Conservation (phyloP, 1,139 yeast species). For the Arxiozyma heterogenica region DNA sequence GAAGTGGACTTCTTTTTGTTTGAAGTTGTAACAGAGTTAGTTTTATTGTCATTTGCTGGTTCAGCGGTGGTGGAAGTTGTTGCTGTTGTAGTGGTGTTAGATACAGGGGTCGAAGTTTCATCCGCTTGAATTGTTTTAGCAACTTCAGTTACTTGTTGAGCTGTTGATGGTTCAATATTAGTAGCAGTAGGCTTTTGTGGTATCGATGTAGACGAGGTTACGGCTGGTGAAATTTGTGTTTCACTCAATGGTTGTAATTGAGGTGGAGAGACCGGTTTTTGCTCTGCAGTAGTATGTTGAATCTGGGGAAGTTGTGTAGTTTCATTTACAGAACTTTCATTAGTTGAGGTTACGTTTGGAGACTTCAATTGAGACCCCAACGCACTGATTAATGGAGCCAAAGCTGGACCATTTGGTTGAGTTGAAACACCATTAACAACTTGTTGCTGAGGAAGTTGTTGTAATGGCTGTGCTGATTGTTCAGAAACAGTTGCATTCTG, state of each 20-base stretch:
- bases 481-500: neutral
- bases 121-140: conserved; percentile 9
- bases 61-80: conserved; percentile 22
- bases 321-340: neutral
- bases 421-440: neutral
- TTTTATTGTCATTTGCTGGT: neutral
- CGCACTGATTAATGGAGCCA: conserved; percentile 13
- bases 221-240: neutral
- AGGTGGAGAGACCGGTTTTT: conserved; percentile 7
- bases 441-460: neutral
- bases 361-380: conserved; percentile 11
- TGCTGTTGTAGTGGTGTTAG: conserved; percentile 5
- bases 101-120: neutral
- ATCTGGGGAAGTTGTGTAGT: conserved; percentile 6
- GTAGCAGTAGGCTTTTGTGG: conserved; percentile 2
- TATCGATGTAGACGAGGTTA: no score
- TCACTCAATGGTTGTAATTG: conserved; percentile 1
- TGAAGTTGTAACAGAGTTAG: conserved; percentile 2
- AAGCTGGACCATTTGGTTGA: conserved; percentile 10
- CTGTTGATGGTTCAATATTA: conserved; percentile 13
- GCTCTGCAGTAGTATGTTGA: neutral
- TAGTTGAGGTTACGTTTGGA: neutral
- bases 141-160: conserved; percentile 22
- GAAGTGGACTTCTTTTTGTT: conserved; percentile 25
- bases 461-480: neutral